Evolutionary conservation across 768 basidiomycete species (phyloP), one percentile per base, ranked within the genome.

Genomic region (Holtermanniella nyarrowii): DNA sequence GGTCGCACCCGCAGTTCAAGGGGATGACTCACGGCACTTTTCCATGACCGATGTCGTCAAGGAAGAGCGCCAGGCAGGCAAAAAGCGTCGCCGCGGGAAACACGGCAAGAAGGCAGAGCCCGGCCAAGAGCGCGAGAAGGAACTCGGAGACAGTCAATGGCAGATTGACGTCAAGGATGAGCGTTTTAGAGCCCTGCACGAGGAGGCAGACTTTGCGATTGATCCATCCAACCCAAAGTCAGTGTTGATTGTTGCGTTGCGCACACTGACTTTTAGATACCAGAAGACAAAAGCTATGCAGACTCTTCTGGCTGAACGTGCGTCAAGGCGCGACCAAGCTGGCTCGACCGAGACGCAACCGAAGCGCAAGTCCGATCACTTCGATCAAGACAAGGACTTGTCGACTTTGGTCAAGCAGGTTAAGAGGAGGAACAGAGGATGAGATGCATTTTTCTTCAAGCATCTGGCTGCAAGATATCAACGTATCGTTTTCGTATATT

Each of bases 201-300:
- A 95, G 60, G 85, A 96, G 63, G 82, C 87, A 61, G 79, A 83
- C 26, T 97, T 87, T 58, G 91, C 93, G 0, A 90, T 99, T 58
- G 95, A 99, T 71, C 93, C 95, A 18, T 86, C 81, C 48, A 86
- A 96, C 73, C 89, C 93, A 68, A 86, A 83, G 93, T 95, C 65
- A 58, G 89, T 77, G 12, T 1, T 22, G 4, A 11, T 13, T 26
- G 3, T 24, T 25, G n/a, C 26, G 20, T 12, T 31, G 27, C 52
- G 52, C 31, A 53, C 48, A 21, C 23, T 50, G 18, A 14, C 18
- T n/a, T 53, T 45, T 62, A 96, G 90, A 50, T 97, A 85, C 76
- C 88, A 85, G 70, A 89, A 85, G 76, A 91, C 93, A 1, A 87
- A 85, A 71, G 81, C 82, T 46, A 99, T 97, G 93, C 66, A 79